phyloP scores from a whole-genome alignment of 2,329 filamentous ascomycete genomes.

The Paraconiothyrium brasiliense region DNA sequence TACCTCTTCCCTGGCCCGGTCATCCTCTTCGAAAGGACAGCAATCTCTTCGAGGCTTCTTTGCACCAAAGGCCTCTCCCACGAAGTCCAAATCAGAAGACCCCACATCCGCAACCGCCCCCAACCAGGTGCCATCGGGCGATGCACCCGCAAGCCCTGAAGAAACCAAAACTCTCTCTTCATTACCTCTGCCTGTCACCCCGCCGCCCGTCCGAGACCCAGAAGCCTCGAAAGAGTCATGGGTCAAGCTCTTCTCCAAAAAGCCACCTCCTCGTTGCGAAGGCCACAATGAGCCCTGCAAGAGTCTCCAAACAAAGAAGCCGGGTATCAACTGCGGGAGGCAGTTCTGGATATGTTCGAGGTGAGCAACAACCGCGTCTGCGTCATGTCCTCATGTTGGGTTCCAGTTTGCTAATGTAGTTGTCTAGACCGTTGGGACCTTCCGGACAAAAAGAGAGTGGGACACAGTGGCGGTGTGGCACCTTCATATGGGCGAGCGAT shows the following conservation, averaged over 20 bases:
- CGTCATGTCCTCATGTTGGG: background rate
- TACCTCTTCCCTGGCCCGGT: constrained; percentile 25
- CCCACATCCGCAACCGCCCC: constrained; percentile 13
- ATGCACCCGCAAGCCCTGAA: background rate
- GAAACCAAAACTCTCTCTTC: background rate
- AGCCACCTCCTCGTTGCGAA: constrained; percentile 80
- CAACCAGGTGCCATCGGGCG: constrained; percentile 7
- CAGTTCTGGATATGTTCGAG: constrained; percentile 75
- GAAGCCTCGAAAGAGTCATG: constrained; percentile 76
- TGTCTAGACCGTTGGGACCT: constrained; percentile 76
- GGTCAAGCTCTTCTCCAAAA: constrained; percentile 82
- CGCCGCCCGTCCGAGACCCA: constrained; percentile 32
- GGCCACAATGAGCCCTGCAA: constrained; percentile 86
- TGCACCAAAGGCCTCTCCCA: constrained; percentile 45
- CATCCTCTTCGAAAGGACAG: constrained; percentile 58
- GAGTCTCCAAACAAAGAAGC: constrained; percentile 84
- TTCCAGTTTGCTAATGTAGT: constrained; percentile 16
- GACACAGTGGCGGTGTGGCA: constrained; percentile 86
- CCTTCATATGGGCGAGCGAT: constrained; percentile 78
- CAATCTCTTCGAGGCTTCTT: constrained; percentile 82
- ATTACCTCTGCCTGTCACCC: constrained; percentile 5
- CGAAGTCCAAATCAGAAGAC: constrained; percentile 1
- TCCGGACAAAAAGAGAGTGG: constrained; percentile 84
- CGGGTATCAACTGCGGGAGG: constrained; percentile 79
- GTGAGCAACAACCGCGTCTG: constrained; percentile 49